phyloP scores from a whole-genome alignment of 331 rosid genomes.

The Acacia concinna region DNA sequence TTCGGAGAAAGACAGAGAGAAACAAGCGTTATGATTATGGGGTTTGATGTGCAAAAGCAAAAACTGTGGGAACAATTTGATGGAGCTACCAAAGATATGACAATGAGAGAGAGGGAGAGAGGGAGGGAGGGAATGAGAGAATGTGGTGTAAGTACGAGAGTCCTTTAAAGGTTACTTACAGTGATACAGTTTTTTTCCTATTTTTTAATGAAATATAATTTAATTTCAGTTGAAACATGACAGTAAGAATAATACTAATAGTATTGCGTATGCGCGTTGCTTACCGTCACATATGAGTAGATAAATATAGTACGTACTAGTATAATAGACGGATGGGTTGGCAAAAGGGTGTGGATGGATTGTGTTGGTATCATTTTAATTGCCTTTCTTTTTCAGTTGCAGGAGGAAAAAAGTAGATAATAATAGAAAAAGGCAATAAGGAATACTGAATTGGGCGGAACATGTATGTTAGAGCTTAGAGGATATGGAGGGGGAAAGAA shows the following conservation, averaged over 20 bases:
- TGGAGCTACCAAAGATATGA: constrained; percentile 54
- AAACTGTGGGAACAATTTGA: constrained; percentile 64
- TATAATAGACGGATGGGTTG: neutral
- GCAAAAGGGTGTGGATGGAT: neutral
- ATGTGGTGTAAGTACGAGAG: constrained; percentile 38
- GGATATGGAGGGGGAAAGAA: constrained; percentile 28
- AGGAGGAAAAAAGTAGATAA: constrained; percentile 12
- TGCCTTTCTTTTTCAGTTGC: neutral
- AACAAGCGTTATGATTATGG: constrained; percentile 63
- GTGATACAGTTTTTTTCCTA: neutral
- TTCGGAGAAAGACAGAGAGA: constrained; percentile 9
- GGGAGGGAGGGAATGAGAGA: neutral
- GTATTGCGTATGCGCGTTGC: neutral
- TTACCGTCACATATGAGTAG: neutral
- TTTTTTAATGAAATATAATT: neutral
- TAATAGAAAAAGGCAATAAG: neutral
- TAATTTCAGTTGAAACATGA: neutral
- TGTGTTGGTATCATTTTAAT: neutral
- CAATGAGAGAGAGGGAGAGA: constrained; percentile 40
- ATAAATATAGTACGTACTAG: neutral
- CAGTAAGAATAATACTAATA: neutral
- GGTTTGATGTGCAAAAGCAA: constrained; percentile 59
- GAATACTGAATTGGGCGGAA: constrained; percentile 46
- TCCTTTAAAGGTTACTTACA: constrained; percentile 44
- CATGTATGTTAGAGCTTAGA: constrained; percentile 40